Evolutionary conservation across 2,329 filamentous ascomycete genomes (phyloP), one percentile per base, ranked within the genome.

Genomic region (Botrytis elliptica): DNA sequence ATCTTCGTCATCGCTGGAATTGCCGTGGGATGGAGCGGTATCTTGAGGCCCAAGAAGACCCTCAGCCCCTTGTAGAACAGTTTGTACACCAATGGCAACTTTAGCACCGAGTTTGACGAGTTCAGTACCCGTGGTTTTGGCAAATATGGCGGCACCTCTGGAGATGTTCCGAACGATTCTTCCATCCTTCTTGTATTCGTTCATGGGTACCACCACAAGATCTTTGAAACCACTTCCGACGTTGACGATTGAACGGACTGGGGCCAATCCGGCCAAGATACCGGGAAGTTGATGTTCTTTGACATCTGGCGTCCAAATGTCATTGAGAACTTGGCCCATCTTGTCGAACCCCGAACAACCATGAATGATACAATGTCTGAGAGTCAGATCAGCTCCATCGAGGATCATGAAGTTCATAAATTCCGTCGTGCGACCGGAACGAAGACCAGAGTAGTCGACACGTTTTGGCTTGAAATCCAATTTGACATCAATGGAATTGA

Each of bases 371-470:
- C 93, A 92, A 81, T 95, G 95, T 20, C 93, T 89, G 71, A 99
- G 87, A 10, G 92, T 89, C 87, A 99, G 92, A 75, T 95, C 91
- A 3, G 96, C 91, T 77, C 93, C 91, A 78, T 99, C 96, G 1
- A 99, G 88, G 22, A 95, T 93, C 76, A 99, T 88, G 81, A 99
- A 98, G 82, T 99, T 99, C 95, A 98, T 98, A 80, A 99, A 97
- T 82, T 99, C 96, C 0, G 94, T 97, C 0, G 96, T 98, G 77
- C 93, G 94, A 2, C 96, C 96, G 1, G 96, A 98, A 40, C 95
- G 91, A 5, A 99, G 88, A 5, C 95, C 95, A 0, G 91, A 93
- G 78, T 99, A 99, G 82, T 99, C 95, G 29, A 99, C 93, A n/a
- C 94, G 90, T 83, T 99, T 98, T 14, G 96, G 96, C 82, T 99